These are phyloP conservation scores for Sporormia fimetaria DNA, from an alignment of 495 filamentous ascomycete genomes.

Conservation along the genomic window DNA sequence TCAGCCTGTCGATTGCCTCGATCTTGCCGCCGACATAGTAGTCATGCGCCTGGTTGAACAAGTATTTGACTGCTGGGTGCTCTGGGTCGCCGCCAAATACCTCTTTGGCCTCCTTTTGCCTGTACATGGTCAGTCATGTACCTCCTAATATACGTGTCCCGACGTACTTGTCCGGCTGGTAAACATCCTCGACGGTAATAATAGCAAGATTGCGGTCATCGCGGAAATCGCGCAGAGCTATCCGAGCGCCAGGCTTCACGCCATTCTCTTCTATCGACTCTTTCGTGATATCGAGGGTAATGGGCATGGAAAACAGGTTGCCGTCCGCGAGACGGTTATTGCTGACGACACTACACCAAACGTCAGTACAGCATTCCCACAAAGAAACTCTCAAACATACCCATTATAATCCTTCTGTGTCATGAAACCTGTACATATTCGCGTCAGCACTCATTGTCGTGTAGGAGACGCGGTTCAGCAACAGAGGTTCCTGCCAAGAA, in stretches of 20 bases:
- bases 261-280: constrained; percentile 57
- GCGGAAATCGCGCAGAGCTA: constrained; percentile 88
- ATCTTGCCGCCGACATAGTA: constrained; percentile 93
- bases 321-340: constrained; percentile 77
- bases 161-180: constrained; percentile 88
- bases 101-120: constrained; percentile 75
- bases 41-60: constrained; percentile 66
- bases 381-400: constrained; percentile 39
- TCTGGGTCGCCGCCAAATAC: constrained; percentile 92
- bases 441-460: constrained; percentile 24
- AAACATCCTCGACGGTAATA: constrained; percentile 89
- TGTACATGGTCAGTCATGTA: constrained; percentile 36
- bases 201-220: constrained; percentile 94
- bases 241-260: constrained; percentile 64
- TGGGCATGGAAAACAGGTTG: constrained; percentile 92
- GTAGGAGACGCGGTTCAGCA: constrained; percentile 2
- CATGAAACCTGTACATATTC: constrained; percentile 64
- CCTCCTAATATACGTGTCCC: background rate
- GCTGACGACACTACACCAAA: constrained; percentile 67
- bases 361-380: constrained; percentile 2
- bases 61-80: constrained; percentile 85
- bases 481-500: no score
- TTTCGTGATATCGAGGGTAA: constrained; percentile 76
- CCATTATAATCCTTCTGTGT: constrained; percentile 90
- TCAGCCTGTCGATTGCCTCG: constrained; percentile 82